phyloP scores from a whole-genome alignment of 1,284 basidiomycete genomes.

The Puccinia hordei region DNA sequence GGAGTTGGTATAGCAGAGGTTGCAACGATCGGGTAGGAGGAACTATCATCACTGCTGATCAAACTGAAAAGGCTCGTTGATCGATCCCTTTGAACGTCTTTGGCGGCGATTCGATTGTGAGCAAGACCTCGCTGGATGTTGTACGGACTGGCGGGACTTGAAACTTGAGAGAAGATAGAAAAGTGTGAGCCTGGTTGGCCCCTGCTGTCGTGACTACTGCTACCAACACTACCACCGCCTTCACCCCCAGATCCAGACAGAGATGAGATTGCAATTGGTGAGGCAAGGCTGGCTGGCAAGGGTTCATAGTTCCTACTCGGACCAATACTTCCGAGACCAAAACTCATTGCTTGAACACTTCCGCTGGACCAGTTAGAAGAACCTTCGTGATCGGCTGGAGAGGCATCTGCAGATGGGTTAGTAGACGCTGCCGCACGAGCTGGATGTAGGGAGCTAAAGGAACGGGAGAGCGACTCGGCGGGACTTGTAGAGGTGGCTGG shows the following conservation, averaged over 20 bases:
- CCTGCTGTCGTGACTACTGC: slow-evolving; percentile 43
- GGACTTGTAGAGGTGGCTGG: slow-evolving; percentile 14
- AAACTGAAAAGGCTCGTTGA: slow-evolving; percentile 30
- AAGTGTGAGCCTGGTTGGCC: slow-evolving; percentile 31
- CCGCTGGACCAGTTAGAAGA: slow-evolving; percentile 35
- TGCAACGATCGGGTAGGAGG: not conserved
- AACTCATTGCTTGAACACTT: slow-evolving; percentile 14
- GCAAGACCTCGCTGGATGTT: not conserved
- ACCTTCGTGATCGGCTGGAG: slow-evolving; percentile 15
- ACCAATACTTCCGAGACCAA: not conserved
- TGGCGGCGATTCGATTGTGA: slow-evolving; percentile 2
- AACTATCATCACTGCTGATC: slow-evolving; percentile 36
- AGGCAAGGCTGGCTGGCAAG: slow-evolving; percentile 29
- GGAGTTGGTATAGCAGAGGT: not conserved
- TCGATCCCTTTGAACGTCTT: slow-evolving; percentile 17
- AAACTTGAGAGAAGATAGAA: slow-evolving; percentile 28
- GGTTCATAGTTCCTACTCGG: not conserved
- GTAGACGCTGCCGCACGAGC: not conserved
- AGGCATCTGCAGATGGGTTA: slow-evolving; percentile 1
- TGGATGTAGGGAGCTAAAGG: slow-evolving; percentile 4
- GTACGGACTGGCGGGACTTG: slow-evolving; percentile 30
- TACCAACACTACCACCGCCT: slow-evolving; percentile 18
- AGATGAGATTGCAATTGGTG: slow-evolving; percentile 38
- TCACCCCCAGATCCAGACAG: not conserved
- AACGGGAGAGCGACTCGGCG: slow-evolving; percentile 1